Evolutionary conservation across 1,284 basidiomycete species (phyloP).

Genomic region (Melampsora americana): DNA sequence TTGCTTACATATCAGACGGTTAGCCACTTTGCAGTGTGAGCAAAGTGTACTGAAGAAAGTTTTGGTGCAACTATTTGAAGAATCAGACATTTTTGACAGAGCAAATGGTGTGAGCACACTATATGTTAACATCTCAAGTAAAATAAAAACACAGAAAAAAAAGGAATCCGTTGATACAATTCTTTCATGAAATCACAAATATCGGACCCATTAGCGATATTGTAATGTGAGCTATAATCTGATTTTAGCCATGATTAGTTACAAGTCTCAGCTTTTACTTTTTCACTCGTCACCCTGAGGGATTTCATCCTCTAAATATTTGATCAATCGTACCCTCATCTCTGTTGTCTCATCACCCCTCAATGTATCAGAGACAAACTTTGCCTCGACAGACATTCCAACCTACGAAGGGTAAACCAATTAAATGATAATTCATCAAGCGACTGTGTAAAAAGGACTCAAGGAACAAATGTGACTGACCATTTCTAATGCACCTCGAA

Average conservation of each 20-base stretch:
- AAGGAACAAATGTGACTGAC: slow-evolving; percentile 58
- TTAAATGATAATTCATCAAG: background rate
- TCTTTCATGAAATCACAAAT: background rate
- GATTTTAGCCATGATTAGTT: background rate
- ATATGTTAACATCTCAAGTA: too few species aligned
- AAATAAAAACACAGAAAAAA: too few species aligned
- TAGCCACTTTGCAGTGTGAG: too few species aligned
- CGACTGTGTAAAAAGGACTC: background rate
- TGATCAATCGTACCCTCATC: slow-evolving; percentile 81
- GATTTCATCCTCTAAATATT: slow-evolving; percentile 87
- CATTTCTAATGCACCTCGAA: slow-evolving; percentile 94
- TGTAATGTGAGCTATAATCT: too few species aligned
- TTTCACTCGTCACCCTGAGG: slow-evolving; percentile 54
- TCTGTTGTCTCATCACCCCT: slow-evolving; percentile 92
- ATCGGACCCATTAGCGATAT: too few species aligned
- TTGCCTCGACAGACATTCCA: slow-evolving; percentile 89
- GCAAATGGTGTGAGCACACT: too few species aligned
- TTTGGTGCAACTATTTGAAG: too few species aligned
- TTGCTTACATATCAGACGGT: background rate
- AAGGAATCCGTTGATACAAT: background rate
- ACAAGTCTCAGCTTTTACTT: background rate
- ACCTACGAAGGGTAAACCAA: slow-evolving; percentile 61
- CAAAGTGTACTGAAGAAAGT: too few species aligned
- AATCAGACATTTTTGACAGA: too few species aligned
- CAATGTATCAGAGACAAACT: slow-evolving; percentile 84